phyloP scores from a whole-genome alignment of 257 asterid genomes.

The Solanum tacnaense region DNA sequence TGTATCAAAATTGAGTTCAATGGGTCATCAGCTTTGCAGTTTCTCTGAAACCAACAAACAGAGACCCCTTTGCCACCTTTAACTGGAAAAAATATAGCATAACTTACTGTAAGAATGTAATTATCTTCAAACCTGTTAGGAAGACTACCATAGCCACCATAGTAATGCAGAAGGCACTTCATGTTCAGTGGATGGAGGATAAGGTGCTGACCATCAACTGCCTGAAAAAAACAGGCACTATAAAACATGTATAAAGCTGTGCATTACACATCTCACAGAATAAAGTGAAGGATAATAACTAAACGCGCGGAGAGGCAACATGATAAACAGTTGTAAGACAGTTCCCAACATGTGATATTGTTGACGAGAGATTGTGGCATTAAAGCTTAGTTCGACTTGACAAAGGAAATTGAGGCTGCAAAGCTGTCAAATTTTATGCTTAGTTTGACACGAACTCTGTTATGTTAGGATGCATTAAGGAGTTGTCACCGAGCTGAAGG shows the following conservation, averaged over 20 bases:
- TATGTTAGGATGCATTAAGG: background rate
- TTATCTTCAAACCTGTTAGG: constrained; percentile 56
- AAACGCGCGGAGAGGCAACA: background rate
- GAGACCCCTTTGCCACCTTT: background rate
- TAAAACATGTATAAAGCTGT: background rate
- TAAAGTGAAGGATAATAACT: background rate
- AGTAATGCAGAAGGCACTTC: constrained; percentile 90
- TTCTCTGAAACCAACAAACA: background rate
- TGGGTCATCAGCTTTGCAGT: background rate
- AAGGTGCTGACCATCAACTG: constrained; percentile 82
- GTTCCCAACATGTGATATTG: background rate
- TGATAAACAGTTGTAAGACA: background rate
- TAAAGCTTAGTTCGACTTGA: background rate
- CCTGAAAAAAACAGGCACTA: constrained; percentile 31
- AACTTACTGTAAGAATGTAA: background rate
- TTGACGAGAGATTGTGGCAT: background rate
- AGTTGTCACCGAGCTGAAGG: background rate
- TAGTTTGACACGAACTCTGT: background rate
- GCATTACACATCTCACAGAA: background rate
- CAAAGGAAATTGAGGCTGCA: background rate
- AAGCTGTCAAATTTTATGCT: background rate
- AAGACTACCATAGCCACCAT: constrained; percentile 62
- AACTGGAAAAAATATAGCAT: background rate
- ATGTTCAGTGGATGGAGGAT: constrained; percentile 77
- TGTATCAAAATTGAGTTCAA: background rate